Conservation (phyloP, 352 stramenopile genomes). For the Phytophthora pluvialis region DNA sequence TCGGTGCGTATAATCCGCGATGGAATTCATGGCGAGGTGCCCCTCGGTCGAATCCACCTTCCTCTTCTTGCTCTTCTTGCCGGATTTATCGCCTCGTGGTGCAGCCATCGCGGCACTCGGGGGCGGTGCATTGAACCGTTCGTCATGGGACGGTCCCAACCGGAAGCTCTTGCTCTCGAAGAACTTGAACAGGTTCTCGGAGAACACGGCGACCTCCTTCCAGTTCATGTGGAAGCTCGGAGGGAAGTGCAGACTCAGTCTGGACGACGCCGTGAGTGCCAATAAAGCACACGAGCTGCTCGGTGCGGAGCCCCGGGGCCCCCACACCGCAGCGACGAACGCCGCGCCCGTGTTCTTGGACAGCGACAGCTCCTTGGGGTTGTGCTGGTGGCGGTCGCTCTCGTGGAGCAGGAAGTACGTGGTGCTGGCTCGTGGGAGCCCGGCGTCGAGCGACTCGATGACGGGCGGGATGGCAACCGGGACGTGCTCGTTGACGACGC, state of each 20-base stretch:
- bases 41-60: constrained; percentile 19
- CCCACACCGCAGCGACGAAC: constrained; percentile 72
- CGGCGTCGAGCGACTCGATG: constrained; percentile 41
- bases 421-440: constrained; percentile 40
- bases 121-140: constrained; percentile 24
- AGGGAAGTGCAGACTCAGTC: constrained; percentile 74
- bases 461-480: constrained; percentile 58
- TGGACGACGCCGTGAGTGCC: constrained; percentile 59
- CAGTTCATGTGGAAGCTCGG: constrained; percentile 86
- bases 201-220: constrained; percentile 75
- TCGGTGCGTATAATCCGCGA: constrained; percentile 65
- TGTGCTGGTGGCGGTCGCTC: constrained; percentile 72
- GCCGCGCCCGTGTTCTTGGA: constrained; percentile 73
- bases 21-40: constrained; percentile 33
- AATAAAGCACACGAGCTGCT: constrained; percentile 76
- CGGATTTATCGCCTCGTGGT: constrained; percentile 29
- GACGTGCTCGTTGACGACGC: constrained; percentile 47
- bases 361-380: constrained; percentile 83
- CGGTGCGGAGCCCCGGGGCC: constrained; percentile 72
- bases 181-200: constrained; percentile 72
- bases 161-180: constrained; percentile 52
- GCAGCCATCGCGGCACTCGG: constrained; percentile 29
- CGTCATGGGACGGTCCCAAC: constrained; percentile 28
- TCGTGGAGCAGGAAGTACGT: constrained; percentile 78
- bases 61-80: constrained; percentile 29